Evolutionary conservation across 2,329 filamentous ascomycete species (phyloP), one percentile per base, ranked within the genome.

Genomic region (Phaeoacremonium minimum): DNA sequence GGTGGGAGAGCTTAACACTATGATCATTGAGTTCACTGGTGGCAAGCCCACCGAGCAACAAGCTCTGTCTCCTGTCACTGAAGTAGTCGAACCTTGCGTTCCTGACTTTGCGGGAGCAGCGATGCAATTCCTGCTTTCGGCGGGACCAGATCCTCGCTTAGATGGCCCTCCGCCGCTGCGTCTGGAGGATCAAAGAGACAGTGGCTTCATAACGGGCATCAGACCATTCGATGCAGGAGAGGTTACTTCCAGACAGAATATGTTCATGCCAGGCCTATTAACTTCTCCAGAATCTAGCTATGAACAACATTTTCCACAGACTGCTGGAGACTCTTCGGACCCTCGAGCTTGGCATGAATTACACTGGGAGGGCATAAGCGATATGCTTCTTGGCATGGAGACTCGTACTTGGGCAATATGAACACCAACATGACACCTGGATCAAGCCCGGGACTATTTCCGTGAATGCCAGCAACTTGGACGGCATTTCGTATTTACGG

Each of bases 1-100:
- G 7, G 46, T 63, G 6, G 50, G 54, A 5, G 60, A 64, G 20
- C 44, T 63, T 4, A 52, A 59, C 18, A 22, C 38, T 9, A 46
- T 43, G 42, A 43, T 39, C 9, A 33, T 37, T 6, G 38, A 47
- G n/a, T 44, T 47, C 30, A 28, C 40, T 4, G 28, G 18, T 13
- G 28, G 15, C 4, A 15, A 28, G 11, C n/a, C 19, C 4, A n/a
- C 18, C 7, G 12, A 26, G 9, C 6, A 31, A 17, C 12, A 20
- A n/a, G 18, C 32, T 35, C 11, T 9, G 15, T 6, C 28, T 28
- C 7, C 32, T n/a, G 15, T 28, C 22, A 9, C 9, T 9, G 22
- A 26, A 9, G 22, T 9, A 2, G n/a, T 26, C n/a, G 22, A 9
- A 9, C 22, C 22, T n/a, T 26, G 22, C 22, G 22, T 26, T 9